Evolutionary conservation across 345 rosid species (phyloP).

Genomic region (Eucalyptus urophylla): DNA sequence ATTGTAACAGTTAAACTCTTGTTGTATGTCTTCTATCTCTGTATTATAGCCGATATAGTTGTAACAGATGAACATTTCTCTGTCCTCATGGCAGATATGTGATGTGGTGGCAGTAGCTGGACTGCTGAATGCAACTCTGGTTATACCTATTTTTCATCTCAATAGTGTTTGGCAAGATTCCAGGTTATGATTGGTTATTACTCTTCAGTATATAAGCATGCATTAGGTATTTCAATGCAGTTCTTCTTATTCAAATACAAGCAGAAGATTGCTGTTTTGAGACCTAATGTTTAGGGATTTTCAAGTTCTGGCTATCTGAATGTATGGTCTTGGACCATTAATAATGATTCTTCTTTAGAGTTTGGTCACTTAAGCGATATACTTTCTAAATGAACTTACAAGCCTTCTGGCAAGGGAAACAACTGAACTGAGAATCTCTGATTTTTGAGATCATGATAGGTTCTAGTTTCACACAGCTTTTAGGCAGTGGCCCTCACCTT

Average conservation of each 20-base stretch:
- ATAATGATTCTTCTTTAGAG: not conserved
- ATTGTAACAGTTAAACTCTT: not conserved
- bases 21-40: not conserved
- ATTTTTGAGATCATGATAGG: not conserved
- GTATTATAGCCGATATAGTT: not conserved
- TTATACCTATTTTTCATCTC: slow-evolving; percentile 86
- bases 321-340: not conserved
- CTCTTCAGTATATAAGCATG: not conserved
- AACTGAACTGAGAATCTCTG: not conserved
- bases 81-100: slow-evolving; percentile 50
- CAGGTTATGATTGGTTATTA: slow-evolving; percentile 39
- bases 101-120: slow-evolving; percentile 99
- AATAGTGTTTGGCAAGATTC: slow-evolving; percentile 99
- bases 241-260: not conserved
- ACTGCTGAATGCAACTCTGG: slow-evolving; percentile 89
- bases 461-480: not conserved
- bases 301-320: not conserved
- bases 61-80: not conserved
- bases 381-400: not conserved
- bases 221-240: not conserved
- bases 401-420: not conserved
- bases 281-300: not conserved
- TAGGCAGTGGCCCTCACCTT: not conserved
- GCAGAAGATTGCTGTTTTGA: not conserved
- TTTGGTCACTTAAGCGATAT: not conserved